Base-by-base conservation (phyloP, 257 asterid species). In the Galeopsis tetrahit region DNA sequence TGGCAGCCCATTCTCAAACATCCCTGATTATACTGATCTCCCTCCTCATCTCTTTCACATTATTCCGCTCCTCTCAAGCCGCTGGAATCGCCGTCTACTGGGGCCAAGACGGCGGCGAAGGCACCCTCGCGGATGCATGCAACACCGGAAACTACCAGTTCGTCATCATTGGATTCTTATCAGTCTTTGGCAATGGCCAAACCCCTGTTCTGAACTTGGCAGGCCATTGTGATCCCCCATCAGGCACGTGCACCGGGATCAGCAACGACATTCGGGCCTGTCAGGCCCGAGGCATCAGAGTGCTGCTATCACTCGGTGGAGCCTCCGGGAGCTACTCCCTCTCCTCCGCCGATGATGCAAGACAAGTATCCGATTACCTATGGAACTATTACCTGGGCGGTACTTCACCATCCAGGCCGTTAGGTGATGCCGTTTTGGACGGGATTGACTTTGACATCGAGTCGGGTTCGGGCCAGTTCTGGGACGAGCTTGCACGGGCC, bases 91-190 rank as follows among this genome's bases (percentile, higher is more conserved):
- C 85, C 31, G 59, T 72, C 69, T 89, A 89, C 80, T 89, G 91
- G 93, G 96, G 93, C 64, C 93, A 89, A 70, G 68, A 78, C 71
- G 89, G 87, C 8, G 15, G 38, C 3, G 91, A 87, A 80, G 91
- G 89, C 0, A 42, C 63, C 65, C 77, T 89, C 13, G 53, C 81
- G 33, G 89, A 66, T 3, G 66, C 96, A 2, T 87, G 96, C 46
- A 76, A 80, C 40, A 69, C 90, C 10, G 83, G 91, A 0, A 57
- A 73, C 73, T 87, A 79, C 62, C 72, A 68, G 14, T 80, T 11
- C 61, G 80, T 87, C 35, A 87, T 71, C 80, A 63, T 87, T 2
- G 90, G 79, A 3, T 88, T 87, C 57, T 56, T 89, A n/a, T 51
- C 67, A 0, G 77, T 80, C n/a, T 86, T 90, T 40, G 94, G 94